Evolutionary conservation across 2,329 filamentous ascomycete species (phyloP).

Genomic region (Magnaporthiopsis rhizophila): DNA sequence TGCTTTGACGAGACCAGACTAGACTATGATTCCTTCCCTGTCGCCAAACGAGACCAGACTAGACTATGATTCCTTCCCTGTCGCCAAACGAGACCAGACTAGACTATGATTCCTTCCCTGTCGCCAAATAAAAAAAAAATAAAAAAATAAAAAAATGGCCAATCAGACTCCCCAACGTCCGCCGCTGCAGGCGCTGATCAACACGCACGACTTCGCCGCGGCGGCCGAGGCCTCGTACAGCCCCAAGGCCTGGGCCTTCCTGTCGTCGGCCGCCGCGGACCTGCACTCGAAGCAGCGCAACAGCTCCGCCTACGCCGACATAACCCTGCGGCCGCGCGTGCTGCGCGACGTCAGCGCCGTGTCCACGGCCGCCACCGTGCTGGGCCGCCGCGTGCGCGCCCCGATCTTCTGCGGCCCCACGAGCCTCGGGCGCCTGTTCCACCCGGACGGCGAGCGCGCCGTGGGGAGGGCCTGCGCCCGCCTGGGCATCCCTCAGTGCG

Average conservation of each 20-base stretch:
- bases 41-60: too few relatives aligned
- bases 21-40: too few relatives aligned
- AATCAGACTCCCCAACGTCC: background rate
- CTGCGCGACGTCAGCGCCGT: constrained; percentile 47
- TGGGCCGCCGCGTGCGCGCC: constrained; percentile 42
- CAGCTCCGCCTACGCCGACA: constrained; percentile 42
- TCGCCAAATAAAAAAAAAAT: too few relatives aligned
- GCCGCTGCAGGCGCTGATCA: constrained; percentile 47
- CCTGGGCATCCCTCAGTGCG: constrained; percentile 47
- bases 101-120: too few relatives aligned
- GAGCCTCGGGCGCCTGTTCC: constrained; percentile 55
- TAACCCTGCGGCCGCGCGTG: constrained; percentile 52
- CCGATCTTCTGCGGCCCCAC: constrained; percentile 59
- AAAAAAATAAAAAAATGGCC: too few relatives aligned
- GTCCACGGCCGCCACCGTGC: constrained; percentile 41
- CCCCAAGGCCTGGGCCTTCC: constrained; percentile 62
- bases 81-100: too few relatives aligned
- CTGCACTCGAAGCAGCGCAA: constrained; percentile 50
- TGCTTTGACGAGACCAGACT: too few relatives aligned
- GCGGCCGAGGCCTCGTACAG: constrained; percentile 47
- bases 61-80: too few relatives aligned
- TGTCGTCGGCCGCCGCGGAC: constrained; percentile 58
- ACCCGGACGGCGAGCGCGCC: constrained; percentile 55
- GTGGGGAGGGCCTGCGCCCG: constrained; percentile 43
- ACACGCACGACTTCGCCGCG: constrained; percentile 50